These are phyloP conservation scores for Xylariaceae sp. DNA, from an alignment of 2,329 filamentous ascomycete species.

Conservation along the genomic window DNA sequence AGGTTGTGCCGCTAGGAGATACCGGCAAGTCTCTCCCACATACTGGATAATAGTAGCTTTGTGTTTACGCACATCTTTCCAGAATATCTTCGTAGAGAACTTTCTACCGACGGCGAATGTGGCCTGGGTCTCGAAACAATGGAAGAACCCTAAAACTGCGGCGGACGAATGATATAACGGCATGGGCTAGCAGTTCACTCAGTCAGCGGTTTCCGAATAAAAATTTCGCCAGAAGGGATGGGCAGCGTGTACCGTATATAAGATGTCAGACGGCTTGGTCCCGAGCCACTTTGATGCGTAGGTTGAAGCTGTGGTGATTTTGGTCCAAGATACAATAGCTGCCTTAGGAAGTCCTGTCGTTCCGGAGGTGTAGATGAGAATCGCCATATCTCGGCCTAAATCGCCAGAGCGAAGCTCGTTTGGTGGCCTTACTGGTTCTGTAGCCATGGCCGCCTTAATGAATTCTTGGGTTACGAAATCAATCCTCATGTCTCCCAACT, in stretches of 20 bases:
- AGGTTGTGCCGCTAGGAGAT: slow-evolving; percentile 73
- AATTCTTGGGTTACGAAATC: slow-evolving; percentile 66
- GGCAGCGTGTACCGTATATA: slow-evolving; percentile 69
- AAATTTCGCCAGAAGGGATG: neutral
- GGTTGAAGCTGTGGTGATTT: slow-evolving; percentile 60
- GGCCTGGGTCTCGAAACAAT: slow-evolving; percentile 64
- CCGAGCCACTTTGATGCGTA: slow-evolving; percentile 64
- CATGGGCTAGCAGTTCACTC: slow-evolving; percentile 68
- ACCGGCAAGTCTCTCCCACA: slow-evolving; percentile 86
- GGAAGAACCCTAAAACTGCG: slow-evolving; percentile 70
- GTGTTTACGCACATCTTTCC: slow-evolving; percentile 74
- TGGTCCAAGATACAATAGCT: slow-evolving; percentile 76
- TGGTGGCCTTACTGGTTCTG: slow-evolving; percentile 61
- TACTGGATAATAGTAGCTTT: slow-evolving; percentile 83
- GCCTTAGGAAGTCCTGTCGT: slow-evolving; percentile 86
- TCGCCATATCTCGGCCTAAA: slow-evolving; percentile 63
- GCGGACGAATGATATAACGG: slow-evolving; percentile 88
- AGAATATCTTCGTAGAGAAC: slow-evolving; percentile 80
- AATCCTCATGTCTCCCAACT: slow-evolving; percentile 61
- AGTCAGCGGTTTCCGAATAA: neutral
- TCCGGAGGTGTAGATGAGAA: slow-evolving; percentile 85
- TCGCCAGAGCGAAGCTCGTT: slow-evolving; percentile 62
- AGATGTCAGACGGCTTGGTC: slow-evolving; percentile 68
- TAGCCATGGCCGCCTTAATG: slow-evolving; percentile 60
- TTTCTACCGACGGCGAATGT: slow-evolving; percentile 77